Conservation (phyloP, 2,329 filamentous ascomycete genomes). For the Arthrobotrys megalospora region DNA sequence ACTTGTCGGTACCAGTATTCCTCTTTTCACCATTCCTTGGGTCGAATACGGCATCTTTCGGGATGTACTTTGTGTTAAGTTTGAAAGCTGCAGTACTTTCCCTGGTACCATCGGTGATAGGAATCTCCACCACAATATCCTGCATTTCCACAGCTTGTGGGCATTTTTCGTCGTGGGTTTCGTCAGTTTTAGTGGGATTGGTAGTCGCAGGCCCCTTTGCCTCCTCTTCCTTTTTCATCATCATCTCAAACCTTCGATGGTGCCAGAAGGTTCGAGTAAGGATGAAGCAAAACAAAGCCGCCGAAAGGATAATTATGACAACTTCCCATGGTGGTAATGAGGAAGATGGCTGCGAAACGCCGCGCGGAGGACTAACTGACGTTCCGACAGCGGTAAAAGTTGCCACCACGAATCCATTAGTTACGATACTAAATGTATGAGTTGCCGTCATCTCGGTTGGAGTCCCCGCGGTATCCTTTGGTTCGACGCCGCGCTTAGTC, state of each 20-base stretch:
- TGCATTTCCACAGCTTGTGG: not conserved
- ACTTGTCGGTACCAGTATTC: not conserved
- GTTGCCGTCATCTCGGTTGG: constrained; percentile 16
- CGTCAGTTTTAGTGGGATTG: not conserved
- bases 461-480: not conserved
- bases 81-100: not conserved
- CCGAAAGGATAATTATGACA: constrained; percentile 1
- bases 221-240: not conserved
- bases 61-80: not conserved
- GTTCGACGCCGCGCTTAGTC: not conserved
- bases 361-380: constrained; percentile 17
- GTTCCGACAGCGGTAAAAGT: constrained; percentile 43
- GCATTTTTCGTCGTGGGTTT: not conserved
- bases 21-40: too few species aligned
- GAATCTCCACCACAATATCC: not conserved
- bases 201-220: not conserved
- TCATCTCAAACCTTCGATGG: constrained; percentile 12
- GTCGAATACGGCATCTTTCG: not conserved
- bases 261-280: not conserved
- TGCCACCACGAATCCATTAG: constrained; percentile 33
- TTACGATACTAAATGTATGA: constrained; percentile 36
- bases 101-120: not conserved
- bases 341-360: not conserved
- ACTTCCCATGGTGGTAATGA: constrained; percentile 13
- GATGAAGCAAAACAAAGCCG: constrained; percentile 2